Conservation (phyloP, 192 early-diverging fungal genomes). For the Chytriomyces hyalinus region DNA sequence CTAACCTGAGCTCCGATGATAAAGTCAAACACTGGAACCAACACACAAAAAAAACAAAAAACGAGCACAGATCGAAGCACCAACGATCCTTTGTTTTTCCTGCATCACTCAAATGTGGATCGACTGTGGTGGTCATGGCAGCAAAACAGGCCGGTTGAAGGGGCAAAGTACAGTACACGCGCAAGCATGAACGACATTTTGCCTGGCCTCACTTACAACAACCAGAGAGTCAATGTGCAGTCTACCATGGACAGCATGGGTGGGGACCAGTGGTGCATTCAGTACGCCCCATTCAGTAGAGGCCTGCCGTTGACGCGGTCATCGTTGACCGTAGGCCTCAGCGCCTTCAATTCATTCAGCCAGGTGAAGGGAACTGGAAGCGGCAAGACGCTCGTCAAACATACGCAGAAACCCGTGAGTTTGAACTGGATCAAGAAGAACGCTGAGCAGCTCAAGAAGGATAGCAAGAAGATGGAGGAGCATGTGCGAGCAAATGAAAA, state of each 20-base stretch:
- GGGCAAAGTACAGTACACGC: background rate
- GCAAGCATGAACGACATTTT: background rate
- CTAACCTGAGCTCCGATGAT: no score
- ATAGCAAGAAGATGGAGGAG: constrained; percentile 8
- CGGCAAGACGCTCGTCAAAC: background rate
- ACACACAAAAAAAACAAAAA: no score
- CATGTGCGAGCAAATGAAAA: background rate
- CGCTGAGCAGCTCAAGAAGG: background rate
- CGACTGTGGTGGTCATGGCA: constrained; percentile 31
- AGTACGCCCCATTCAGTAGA: background rate
- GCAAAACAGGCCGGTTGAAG: background rate
- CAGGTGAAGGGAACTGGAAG: background rate
- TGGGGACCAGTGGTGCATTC: background rate
- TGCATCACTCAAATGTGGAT: constrained; percentile 69
- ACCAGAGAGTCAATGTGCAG: background rate
- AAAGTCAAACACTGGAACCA: no score
- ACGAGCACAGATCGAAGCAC: constrained; percentile 11
- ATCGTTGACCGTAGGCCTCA: background rate
- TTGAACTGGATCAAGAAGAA: background rate
- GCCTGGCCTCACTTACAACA: constrained; percentile 42
- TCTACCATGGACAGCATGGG: background rate
- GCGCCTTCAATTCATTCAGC: background rate
- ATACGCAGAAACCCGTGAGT: background rate
- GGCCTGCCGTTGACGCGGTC: background rate
- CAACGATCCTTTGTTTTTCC: constrained; percentile 68